Evolutionary conservation across 495 filamentous ascomycete genomes (phyloP), one percentile per base, ranked within the genome.

Genomic region (Xylaria bambusicola): DNA sequence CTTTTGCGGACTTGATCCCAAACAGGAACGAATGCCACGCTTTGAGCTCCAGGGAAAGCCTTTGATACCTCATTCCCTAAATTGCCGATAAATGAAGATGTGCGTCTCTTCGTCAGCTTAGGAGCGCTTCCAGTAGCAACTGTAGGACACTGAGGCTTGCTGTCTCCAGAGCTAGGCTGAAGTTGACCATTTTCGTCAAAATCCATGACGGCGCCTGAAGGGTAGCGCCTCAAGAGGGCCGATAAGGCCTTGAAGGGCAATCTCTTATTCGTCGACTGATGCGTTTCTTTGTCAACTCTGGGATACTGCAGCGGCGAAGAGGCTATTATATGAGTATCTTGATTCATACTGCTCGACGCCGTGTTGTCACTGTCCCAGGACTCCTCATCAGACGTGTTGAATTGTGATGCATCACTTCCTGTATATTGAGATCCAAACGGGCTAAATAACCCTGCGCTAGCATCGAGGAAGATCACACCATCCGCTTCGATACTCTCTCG

Each of bases 1-100:
- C 88, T 77, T 20, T 85, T 83, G 23, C 76, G 77, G 52, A 82
- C 80, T 8, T 83, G 76, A 64, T 90, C 86, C 87, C 87, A 91
- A 0, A 91, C 64, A 0, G 88, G 87, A 26, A 84, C 73, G 62
- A 85, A 82, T 2, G 80, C 73, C 7, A 83, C 70, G 29, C 75
- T 83, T 36, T 75, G 73, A 9, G 82, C 82, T 13, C 71, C 71
- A 8, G 84, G 82, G 52, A 86, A 56, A 36, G 53, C 13, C 13
- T 47, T 56, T n/a, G 41, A 35, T 23, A 56, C 53, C 41, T 56
- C 53, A 3, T 35, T 36, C 0, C 53, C 31, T 15, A 56, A 31
- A 23, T 48, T 56, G 15, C 53, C 53, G 8, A 56, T 36, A 24
- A 56, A 56, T 5, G 53, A 56, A 27, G 10, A 8, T 2, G 53